These are phyloP conservation scores for Magnusiomyces ingens DNA, from an alignment of 1,139 yeast genomes.

Conservation along the genomic window DNA sequence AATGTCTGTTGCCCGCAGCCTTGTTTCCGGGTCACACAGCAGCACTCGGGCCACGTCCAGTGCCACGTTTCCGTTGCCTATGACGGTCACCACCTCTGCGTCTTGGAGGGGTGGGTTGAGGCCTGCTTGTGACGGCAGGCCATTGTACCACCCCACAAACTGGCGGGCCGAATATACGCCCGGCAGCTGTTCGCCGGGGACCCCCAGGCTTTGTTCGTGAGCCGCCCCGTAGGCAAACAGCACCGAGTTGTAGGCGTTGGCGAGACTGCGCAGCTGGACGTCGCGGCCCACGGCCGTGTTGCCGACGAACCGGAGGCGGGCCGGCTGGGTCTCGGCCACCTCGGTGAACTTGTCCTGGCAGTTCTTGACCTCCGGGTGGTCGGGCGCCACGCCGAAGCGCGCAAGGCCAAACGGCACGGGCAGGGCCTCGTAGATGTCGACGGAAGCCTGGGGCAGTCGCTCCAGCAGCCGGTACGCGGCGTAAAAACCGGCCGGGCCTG, in stretches of 20 bases:
- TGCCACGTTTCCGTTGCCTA: slow-evolving; percentile 99
- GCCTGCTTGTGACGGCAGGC: slow-evolving; percentile 56
- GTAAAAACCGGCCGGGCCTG: slow-evolving; percentile 97
- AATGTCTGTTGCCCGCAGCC: slow-evolving; percentile 63
- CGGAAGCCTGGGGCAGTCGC: slow-evolving; percentile 34
- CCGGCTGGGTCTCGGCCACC: slow-evolving; percentile 40
- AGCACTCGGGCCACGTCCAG: slow-evolving; percentile 81
- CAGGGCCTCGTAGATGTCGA: slow-evolving; percentile 59
- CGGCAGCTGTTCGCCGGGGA: slow-evolving; percentile 51
- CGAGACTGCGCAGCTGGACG: slow-evolving; percentile 44
- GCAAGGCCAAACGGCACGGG: slow-evolving; percentile 92
- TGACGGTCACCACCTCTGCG: slow-evolving; percentile 61
- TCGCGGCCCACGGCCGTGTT: slow-evolving; percentile 63
- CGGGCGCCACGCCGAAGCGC: slow-evolving; percentile 98
- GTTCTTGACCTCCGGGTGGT: slow-evolving; percentile 94
- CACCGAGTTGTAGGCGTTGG: slow-evolving; percentile 58
- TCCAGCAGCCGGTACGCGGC: slow-evolving; percentile 71
- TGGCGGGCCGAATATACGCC: slow-evolving; percentile 81
- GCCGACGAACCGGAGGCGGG: slow-evolving; percentile 62
- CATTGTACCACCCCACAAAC: slow-evolving; percentile 96
- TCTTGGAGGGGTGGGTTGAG: slow-evolving; percentile 50
- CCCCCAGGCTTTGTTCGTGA: slow-evolving; percentile 48
- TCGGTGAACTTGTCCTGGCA: slow-evolving; percentile 61
- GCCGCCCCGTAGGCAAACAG: slow-evolving; percentile 81
- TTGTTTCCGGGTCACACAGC: slow-evolving; percentile 46